phyloP scores from a whole-genome alignment of 129 eudicot species.

The Erigeron canadensis region DNA sequence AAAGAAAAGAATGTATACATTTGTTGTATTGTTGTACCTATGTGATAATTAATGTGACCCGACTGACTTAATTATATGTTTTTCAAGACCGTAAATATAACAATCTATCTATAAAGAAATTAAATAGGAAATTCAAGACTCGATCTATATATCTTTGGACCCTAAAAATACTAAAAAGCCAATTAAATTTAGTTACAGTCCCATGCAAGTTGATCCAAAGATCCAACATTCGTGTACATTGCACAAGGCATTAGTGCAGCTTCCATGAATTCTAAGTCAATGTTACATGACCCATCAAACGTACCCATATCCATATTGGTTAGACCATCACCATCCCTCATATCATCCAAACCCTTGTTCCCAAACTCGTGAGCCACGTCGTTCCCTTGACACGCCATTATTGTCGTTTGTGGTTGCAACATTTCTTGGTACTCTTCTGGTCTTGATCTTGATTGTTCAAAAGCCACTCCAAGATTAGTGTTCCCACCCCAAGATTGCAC shows the following conservation, averaged over 20 bases:
- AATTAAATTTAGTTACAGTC: conserved; percentile 36
- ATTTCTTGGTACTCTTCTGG: conserved; percentile 30
- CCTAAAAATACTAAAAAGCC: conserved; percentile 15
- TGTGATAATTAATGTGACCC: neutral
- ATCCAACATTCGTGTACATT: conserved; percentile 40
- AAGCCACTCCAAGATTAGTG: conserved; percentile 10
- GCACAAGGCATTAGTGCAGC: conserved; percentile 62
- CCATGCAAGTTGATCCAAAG: conserved; percentile 77
- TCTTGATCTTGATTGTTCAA: conserved; percentile 30
- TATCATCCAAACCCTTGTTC: conserved; percentile 26
- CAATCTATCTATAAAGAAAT: conserved; percentile 31
- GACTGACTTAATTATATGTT: conserved; percentile 4
- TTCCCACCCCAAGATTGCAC: conserved; percentile 41
- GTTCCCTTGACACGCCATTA: conserved; percentile 9
- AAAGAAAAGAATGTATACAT: neutral
- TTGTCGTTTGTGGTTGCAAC: conserved; percentile 29
- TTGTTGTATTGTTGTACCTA: neutral
- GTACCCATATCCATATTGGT: conserved; percentile 33
- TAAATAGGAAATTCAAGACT: conserved; percentile 10
- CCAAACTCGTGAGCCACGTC: conserved; percentile 25
- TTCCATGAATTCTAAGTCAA: conserved; percentile 74
- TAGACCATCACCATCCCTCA: conserved; percentile 22
- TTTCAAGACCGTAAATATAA: neutral
- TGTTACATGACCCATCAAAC: conserved; percentile 46
- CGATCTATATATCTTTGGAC: conserved; percentile 23